Evolutionary conservation across 176 grass and related monocot species (phyloP).

Genomic region (Calamus simplicifolius): DNA sequence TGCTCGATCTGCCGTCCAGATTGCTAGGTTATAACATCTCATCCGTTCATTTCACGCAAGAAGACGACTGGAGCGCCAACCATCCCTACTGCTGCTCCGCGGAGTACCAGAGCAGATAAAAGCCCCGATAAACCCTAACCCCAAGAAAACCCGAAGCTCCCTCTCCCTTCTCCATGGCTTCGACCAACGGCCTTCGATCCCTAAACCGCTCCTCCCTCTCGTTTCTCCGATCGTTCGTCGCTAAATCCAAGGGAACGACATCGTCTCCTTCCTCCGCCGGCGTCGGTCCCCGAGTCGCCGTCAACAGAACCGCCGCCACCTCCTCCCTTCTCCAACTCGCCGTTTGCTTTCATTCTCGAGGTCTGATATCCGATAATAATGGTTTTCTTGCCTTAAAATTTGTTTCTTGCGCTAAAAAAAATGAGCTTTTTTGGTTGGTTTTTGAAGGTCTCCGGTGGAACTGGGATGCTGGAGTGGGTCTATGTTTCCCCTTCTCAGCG

Average conservation of each 20-base stretch:
- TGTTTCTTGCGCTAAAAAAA: background rate
- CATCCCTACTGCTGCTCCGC: no score
- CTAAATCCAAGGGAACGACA: background rate
- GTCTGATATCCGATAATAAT: background rate
- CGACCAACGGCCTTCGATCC: background rate
- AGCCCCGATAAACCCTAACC: no score
- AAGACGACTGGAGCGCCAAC: no score
- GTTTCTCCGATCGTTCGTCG: background rate
- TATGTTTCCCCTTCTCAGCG: slow-evolving; percentile 7
- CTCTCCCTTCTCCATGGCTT: background rate
- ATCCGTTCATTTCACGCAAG: no score
- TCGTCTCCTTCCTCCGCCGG: background rate
- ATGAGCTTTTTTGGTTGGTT: background rate
- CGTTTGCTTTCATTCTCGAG: background rate
- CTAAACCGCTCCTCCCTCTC: background rate
- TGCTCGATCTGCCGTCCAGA: no score
- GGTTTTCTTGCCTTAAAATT: background rate
- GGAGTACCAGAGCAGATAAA: no score
- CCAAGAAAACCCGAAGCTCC: no score
- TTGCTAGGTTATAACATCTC: no score
- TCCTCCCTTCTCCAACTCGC: slow-evolving; percentile 2
- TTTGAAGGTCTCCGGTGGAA: slow-evolving; percentile 8
- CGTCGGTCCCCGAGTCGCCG: no score
- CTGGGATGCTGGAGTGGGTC: slow-evolving; percentile 5
- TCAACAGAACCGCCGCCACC: background rate